Evolutionary conservation across 1,139 yeast species (phyloP).

Genomic region (Debaryomyces subglobosus): DNA sequence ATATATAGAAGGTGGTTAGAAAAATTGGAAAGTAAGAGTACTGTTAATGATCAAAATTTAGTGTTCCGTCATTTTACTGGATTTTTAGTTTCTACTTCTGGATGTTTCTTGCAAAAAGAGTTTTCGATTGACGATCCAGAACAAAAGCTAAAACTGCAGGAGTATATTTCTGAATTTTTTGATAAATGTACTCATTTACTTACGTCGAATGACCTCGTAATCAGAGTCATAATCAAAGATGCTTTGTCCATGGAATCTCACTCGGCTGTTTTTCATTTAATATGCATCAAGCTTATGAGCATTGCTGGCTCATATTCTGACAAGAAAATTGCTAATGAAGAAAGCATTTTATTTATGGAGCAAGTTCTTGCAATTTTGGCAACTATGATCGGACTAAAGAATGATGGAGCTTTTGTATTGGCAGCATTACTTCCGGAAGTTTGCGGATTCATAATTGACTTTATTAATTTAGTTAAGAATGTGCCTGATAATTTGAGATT

Average conservation of each 20-base stretch:
- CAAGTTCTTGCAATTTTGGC: constrained; percentile 43
- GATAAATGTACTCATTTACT: constrained; percentile 54
- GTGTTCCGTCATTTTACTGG: constrained; percentile 66
- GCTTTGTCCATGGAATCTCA: constrained; percentile 51
- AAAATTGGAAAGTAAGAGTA: constrained; percentile 28
- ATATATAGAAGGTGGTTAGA: constrained; percentile 60
- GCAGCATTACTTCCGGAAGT: constrained; percentile 38
- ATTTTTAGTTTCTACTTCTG: constrained; percentile 60
- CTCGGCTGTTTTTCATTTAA: constrained; percentile 43
- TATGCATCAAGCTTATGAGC: constrained; percentile 35
- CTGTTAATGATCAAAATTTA: constrained; percentile 34
- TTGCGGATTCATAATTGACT: constrained; percentile 34
- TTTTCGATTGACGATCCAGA: constrained; percentile 29
- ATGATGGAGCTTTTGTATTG: constrained; percentile 43
- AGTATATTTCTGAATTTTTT: constrained; percentile 46
- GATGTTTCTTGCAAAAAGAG: constrained; percentile 47
- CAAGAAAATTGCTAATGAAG: constrained; percentile 28
- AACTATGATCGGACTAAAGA: constrained; percentile 37
- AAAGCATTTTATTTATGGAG: constrained; percentile 40
- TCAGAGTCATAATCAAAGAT: constrained; percentile 49
- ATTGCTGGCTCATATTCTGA: constrained; percentile 31
- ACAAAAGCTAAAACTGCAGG: constrained; percentile 28
- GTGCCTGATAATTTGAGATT: constrained; percentile 48
- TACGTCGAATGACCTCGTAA: constrained; percentile 53
- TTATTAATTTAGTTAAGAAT: constrained; percentile 36